Conservation (phyloP, 495 filamentous ascomycete genomes). For the Penicillium herquei region DNA sequence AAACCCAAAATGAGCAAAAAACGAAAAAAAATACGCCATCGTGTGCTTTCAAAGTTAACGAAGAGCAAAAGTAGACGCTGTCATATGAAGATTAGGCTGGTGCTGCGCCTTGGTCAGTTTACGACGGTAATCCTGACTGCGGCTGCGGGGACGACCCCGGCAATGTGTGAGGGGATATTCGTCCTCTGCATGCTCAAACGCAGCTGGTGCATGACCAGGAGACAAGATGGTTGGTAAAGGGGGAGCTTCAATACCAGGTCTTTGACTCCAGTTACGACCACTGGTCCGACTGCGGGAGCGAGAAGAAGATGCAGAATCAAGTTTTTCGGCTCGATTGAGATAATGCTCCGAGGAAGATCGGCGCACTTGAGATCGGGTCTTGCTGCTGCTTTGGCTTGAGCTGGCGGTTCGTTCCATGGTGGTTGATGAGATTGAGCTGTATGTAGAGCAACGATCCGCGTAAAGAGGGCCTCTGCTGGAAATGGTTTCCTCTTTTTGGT, state of each 20-base stretch:
- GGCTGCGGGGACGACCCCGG: slow-evolving; percentile 33
- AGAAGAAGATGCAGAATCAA: slow-evolving; percentile 3
- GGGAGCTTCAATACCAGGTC: slow-evolving; percentile 16
- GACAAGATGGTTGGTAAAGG: slow-evolving; percentile 22
- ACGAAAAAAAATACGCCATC: slow-evolving; percentile 1
- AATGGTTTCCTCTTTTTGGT: slow-evolving; percentile 2
- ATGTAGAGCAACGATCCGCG: slow-evolving; percentile 12
- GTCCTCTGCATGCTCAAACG: slow-evolving; percentile 5
- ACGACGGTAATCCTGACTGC: slow-evolving; percentile 27
- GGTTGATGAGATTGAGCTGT: slow-evolving; percentile 5
- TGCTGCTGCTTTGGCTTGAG: slow-evolving; percentile 2
- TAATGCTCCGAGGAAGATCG: slow-evolving; percentile 16
- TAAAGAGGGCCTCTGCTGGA: slow-evolving; percentile 11
- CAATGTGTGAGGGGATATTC: slow-evolving; percentile 3
- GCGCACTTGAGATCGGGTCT: slow-evolving; percentile 1
- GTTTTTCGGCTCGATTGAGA: not conserved
- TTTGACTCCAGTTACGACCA: slow-evolving; percentile 19
- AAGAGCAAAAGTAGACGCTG: slow-evolving; percentile 15
- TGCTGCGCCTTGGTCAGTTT: slow-evolving; percentile 23
- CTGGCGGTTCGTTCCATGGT: slow-evolving; percentile 5
- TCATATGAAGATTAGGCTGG: slow-evolving; percentile 19
- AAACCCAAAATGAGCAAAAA: not conserved
- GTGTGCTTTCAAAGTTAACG: slow-evolving; percentile 5
- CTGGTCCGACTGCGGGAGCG: slow-evolving; percentile 18
- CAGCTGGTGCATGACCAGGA: slow-evolving; percentile 10